These are phyloP conservation scores for Stropharia rugosoannulata DNA, from an alignment of 768 basidiomycete species.

Conservation along the genomic window DNA sequence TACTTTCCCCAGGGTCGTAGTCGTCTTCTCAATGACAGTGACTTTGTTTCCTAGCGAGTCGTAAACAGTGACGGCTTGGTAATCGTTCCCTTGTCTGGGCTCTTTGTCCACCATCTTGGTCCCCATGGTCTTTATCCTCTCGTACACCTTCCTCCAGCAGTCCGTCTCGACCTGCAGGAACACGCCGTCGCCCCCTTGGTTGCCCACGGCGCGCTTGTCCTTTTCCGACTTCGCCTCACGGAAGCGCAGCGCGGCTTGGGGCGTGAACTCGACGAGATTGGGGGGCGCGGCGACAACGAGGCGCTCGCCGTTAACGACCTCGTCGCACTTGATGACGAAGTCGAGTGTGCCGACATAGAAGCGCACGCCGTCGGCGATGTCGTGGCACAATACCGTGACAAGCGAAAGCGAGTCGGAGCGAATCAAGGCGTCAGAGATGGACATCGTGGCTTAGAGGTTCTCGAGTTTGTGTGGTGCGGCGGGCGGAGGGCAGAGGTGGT, in stretches of 20 bases:
- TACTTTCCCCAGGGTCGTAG: conserved; percentile 15
- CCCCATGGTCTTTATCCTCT: conserved; percentile 17
- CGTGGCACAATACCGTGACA: conserved; percentile 16
- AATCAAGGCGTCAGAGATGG: conserved; percentile 13
- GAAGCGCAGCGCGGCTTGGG: conserved; percentile 14
- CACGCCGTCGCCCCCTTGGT: conserved; percentile 17
- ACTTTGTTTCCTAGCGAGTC: conserved; percentile 20
- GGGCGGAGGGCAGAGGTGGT: not conserved
- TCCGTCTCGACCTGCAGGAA: conserved; percentile 20
- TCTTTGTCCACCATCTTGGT: conserved; percentile 13
- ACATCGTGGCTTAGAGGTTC: not conserved
- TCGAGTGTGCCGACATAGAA: conserved; percentile 21
- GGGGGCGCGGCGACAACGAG: conserved; percentile 18
- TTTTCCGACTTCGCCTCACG: conserved; percentile 11
- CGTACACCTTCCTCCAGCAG: conserved; percentile 15
- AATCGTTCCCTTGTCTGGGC: conserved; percentile 13
- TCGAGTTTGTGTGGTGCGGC: not conserved
- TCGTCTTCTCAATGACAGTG: conserved; percentile 16
- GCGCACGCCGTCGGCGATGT: conserved; percentile 14
- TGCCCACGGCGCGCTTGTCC: conserved; percentile 17
- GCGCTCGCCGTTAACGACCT: conserved; percentile 18
- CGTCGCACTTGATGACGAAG: conserved; percentile 21
- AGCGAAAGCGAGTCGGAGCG: conserved; percentile 18
- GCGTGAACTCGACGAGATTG: conserved; percentile 20
- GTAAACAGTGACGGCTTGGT: conserved; percentile 13